phyloP scores from a whole-genome alignment of 441 rosid species.

The Viola pubescens region DNA sequence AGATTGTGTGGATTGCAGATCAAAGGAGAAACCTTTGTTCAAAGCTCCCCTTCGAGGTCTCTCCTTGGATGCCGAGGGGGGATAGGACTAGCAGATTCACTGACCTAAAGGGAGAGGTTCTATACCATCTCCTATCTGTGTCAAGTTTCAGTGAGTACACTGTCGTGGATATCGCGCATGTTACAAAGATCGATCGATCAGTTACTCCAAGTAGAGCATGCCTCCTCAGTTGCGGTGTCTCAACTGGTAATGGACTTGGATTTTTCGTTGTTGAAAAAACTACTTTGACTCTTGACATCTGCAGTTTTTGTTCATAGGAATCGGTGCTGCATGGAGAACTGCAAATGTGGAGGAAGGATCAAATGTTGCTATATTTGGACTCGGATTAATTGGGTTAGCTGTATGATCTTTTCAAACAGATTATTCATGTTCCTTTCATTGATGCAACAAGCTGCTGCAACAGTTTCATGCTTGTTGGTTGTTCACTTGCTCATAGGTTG shows the following conservation, averaged over 20 bases:
- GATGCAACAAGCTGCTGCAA: background rate
- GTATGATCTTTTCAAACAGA: constrained; percentile 29
- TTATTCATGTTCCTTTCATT: background rate
- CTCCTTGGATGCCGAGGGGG: constrained; percentile 88
- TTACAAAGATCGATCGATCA: constrained; percentile 55
- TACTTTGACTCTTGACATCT: background rate
- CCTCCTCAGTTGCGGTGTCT: constrained; percentile 78
- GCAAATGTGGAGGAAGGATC: constrained; percentile 82
- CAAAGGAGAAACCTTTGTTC: constrained; percentile 69
- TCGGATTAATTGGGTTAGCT: constrained; percentile 80
- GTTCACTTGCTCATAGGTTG: constrained; percentile 37
- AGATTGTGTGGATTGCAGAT: constrained; percentile 60
- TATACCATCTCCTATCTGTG: constrained; percentile 64
- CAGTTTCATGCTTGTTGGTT: constrained; percentile 12
- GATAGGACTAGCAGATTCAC: constrained; percentile 63
- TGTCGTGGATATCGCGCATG: constrained; percentile 55
- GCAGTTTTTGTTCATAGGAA: constrained; percentile 30
- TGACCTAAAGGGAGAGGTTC: constrained; percentile 50
- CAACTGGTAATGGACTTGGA: constrained; percentile 50
- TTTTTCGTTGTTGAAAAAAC: background rate
- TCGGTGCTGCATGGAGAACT: constrained; percentile 83
- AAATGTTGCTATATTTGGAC: constrained; percentile 76
- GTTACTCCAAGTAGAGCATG: constrained; percentile 66
- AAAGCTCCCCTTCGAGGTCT: constrained; percentile 48
- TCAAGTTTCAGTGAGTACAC: constrained; percentile 78